Evolutionary conservation across 179 eudicot genomes (phyloP).

Genomic region (Silene vulgaris): DNA sequence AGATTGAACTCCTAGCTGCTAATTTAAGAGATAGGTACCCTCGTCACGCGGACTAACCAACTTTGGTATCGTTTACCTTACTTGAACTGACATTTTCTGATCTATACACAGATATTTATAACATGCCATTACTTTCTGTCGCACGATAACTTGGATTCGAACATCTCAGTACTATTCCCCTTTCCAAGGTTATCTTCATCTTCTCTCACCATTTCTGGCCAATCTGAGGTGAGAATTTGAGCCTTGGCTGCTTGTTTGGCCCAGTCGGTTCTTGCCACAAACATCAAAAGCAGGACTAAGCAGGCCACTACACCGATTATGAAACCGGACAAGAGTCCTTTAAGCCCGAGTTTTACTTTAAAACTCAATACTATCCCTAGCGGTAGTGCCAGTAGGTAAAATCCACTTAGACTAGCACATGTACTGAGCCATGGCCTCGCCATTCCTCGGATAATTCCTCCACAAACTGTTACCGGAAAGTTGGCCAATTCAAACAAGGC

Average conservation of each 20-base stretch:
- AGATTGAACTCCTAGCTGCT: too few species aligned
- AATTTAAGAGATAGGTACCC: too few species aligned
- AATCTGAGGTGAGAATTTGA: constrained; percentile 36
- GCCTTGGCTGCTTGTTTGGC: constrained; percentile 63
- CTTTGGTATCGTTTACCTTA: too few species aligned
- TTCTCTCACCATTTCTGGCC: constrained; percentile 14
- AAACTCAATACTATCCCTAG: constrained; percentile 53
- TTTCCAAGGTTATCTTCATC: constrained; percentile 16
- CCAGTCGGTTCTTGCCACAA: constrained; percentile 68
- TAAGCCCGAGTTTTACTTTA: constrained; percentile 51
- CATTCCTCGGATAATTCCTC: constrained; percentile 74
- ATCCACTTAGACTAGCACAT: constrained; percentile 65
- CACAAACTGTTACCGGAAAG: constrained; percentile 62
- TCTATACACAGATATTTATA: neutral
- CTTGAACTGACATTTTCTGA: neutral
- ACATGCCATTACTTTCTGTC: too few species aligned
- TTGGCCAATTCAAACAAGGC: constrained; percentile 67
- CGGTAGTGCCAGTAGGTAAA: constrained; percentile 77
- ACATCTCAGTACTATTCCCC: neutral
- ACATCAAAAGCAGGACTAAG: constrained; percentile 48
- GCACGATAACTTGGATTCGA: too few species aligned
- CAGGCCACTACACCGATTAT: constrained; percentile 56
- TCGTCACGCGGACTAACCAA: too few species aligned
- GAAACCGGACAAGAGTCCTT: constrained; percentile 66
- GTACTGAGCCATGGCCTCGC: constrained; percentile 70